These are phyloP conservation scores for Albugo candida DNA, from an alignment of 352 stramenopile genomes.

Conservation along the genomic window DNA sequence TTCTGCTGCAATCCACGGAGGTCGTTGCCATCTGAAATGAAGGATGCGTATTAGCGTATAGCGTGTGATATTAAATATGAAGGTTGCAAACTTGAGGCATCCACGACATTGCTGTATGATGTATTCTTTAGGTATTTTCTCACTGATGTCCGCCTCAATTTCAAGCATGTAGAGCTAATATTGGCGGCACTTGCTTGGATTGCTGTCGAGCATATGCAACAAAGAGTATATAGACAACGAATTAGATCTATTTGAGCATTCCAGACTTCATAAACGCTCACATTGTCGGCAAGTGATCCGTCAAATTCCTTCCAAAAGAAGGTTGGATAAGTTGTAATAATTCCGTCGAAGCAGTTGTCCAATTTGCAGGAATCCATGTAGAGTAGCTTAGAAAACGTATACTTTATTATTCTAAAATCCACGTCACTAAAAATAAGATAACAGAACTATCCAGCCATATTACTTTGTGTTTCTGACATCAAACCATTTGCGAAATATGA, in stretches of 20 bases:
- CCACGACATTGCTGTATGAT: constrained; percentile 96
- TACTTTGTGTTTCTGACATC: too few relatives aligned
- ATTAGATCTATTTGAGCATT: not conserved
- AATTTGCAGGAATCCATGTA: too few relatives aligned
- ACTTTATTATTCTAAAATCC: too few relatives aligned
- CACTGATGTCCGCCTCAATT: constrained; percentile 96
- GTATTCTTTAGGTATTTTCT: constrained; percentile 93
- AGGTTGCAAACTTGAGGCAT: constrained; percentile 75
- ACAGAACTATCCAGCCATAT: too few relatives aligned
- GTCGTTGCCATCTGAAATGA: constrained; percentile 46
- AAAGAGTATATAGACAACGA: constrained; percentile 49
- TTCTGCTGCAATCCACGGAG: constrained; percentile 88
- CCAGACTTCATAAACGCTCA: constrained; percentile 10
- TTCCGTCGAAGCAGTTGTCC: too few relatives aligned
- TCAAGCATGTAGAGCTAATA: constrained; percentile 96
- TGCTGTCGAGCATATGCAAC: constrained; percentile 94
- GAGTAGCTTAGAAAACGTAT: too few relatives aligned
- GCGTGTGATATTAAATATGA: constrained; percentile 1
- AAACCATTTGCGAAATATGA: too few relatives aligned
- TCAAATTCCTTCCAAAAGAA: too few relatives aligned
- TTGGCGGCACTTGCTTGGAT: constrained; percentile 97
- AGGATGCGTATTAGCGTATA: not conserved
- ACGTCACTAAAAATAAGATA: too few relatives aligned
- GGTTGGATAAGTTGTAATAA: too few relatives aligned
- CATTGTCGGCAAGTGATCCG: constrained; percentile 56